Conservation (phyloP, 108 stramenopile genomes). For the Stephanodiscus minutulus region DNA sequence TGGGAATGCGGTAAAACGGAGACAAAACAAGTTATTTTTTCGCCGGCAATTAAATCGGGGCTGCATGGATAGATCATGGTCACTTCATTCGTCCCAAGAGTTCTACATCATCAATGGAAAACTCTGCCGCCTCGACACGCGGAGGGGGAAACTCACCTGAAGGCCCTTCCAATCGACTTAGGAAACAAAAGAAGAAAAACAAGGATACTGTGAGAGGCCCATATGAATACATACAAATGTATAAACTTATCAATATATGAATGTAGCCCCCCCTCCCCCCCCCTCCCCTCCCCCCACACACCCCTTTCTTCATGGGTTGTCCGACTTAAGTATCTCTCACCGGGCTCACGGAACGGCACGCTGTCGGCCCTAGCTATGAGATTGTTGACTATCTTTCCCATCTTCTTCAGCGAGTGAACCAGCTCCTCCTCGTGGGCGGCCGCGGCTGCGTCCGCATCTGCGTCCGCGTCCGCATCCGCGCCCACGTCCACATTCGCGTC, state of each 20-base stretch:
- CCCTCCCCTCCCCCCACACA: too few species aligned
- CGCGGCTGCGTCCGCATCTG: constrained; percentile 10
- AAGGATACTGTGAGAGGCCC: neutral
- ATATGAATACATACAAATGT: neutral
- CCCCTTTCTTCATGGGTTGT: too few species aligned
- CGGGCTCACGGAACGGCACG: constrained; percentile 92
- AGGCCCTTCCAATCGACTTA: constrained; percentile 86
- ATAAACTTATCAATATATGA: neutral
- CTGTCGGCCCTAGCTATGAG: constrained; percentile 62
- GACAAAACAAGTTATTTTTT: neutral
- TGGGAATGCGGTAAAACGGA: neutral
- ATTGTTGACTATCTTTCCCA: constrained; percentile 71
- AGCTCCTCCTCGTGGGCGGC: constrained; percentile 9
- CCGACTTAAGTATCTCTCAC: constrained; percentile 5
- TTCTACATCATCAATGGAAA: neutral
- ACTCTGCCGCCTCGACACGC: neutral
- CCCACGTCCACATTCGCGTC: neutral
- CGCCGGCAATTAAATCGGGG: neutral
- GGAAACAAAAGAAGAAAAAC: neutral
- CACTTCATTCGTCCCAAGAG: too few species aligned
- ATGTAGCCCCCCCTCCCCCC: too few species aligned
- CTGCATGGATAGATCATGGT: neutral
- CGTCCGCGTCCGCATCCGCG: neutral
- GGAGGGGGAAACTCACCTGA: neutral
- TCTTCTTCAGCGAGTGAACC: constrained; percentile 50